Evolutionary conservation across 257 asterid genomes (phyloP).

Genomic region (Henckelia pumila): DNA sequence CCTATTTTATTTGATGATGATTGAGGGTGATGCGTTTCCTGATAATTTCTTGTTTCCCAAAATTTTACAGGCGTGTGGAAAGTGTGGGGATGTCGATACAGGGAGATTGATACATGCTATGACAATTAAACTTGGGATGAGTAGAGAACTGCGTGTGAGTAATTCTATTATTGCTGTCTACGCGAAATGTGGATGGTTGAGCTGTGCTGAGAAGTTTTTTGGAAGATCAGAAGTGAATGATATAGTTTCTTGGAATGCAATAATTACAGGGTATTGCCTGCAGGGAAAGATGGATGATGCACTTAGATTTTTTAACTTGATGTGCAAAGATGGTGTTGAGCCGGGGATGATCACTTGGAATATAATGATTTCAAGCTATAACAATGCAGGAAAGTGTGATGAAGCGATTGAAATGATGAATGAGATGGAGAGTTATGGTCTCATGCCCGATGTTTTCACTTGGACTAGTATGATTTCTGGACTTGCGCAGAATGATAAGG

Average conservation of each 20-base stretch:
- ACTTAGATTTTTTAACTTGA: constrained; percentile 39
- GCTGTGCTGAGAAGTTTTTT: constrained; percentile 50
- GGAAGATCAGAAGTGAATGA: constrained; percentile 50
- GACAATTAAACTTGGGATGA: constrained; percentile 46
- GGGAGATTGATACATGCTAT: constrained; percentile 66
- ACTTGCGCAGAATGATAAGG: constrained; percentile 51
- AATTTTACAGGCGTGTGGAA: constrained; percentile 75
- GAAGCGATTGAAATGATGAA: constrained; percentile 51
- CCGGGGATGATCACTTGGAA: constrained; percentile 78
- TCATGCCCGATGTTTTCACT: constrained; percentile 65
- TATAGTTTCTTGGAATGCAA: constrained; percentile 71
- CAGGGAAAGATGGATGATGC: constrained; percentile 54
- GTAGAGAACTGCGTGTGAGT: constrained; percentile 43
- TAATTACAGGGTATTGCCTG: constrained; percentile 61
- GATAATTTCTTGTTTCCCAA: constrained; percentile 66
- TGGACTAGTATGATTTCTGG: constrained; percentile 77
- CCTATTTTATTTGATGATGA: constrained; percentile 62
- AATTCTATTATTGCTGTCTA: constrained; percentile 72
- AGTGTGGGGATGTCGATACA: constrained; percentile 53
- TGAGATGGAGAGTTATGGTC: constrained; percentile 57
- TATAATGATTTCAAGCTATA: constrained; percentile 54
- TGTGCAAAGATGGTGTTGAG: constrained; percentile 50
- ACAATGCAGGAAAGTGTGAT: constrained; percentile 56
- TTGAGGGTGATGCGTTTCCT: constrained; percentile 49
- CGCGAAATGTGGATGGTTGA: constrained; percentile 59